Evolutionary conservation across 2,329 filamentous ascomycete genomes (phyloP), one percentile per base, ranked within the genome.

Genomic region (Aureobasidium sp.): DNA sequence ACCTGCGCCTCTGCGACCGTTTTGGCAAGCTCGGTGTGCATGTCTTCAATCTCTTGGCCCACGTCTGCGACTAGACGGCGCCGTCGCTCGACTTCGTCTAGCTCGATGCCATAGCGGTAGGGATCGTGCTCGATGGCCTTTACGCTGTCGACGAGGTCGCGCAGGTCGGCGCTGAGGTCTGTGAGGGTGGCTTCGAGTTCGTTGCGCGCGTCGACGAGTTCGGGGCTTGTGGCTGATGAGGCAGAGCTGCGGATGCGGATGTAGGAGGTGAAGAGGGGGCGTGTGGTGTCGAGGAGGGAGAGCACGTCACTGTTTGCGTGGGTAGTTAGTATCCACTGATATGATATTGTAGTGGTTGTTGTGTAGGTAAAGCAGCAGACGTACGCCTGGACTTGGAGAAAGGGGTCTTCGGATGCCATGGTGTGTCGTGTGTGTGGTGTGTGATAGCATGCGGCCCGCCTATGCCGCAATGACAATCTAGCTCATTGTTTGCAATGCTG

Each of bases 241-340:
- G 87, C 84, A 29, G 96, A 87, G 49, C 91, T 94, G 71, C 91
- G 90, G 77, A 99, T 99, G 72, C 94, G 93, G 47, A 96, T 84
- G 79, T 96, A 99, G 17, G 92, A 97, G 66, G 89, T 87, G 81
- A 97, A 97, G 62, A 97, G 86, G 58, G 92, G 87, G 11, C 93
- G 88, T 59, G 90, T 89, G 15, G 85, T 85, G 67, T 88, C 83
- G 66, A 99, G 86, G 64, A 95, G 89, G 66, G 86, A 79, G 67
- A 96, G 87, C 68, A 97, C 90, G 77, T 99, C 94, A 77, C 91
- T 96, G 73, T 11, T 52, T 7, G 2, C 29, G 7, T n/a, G 8
- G 22, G 11, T 9, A 39, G 7, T n/a, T 31, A 29, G 44, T 15
- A 39, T 34, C 3, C 2, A 15, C 22, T 29, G 7, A 6, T 31